Base-by-base conservation (phyloP, 257 asterid species). In the Perilla frutescens region DNA sequence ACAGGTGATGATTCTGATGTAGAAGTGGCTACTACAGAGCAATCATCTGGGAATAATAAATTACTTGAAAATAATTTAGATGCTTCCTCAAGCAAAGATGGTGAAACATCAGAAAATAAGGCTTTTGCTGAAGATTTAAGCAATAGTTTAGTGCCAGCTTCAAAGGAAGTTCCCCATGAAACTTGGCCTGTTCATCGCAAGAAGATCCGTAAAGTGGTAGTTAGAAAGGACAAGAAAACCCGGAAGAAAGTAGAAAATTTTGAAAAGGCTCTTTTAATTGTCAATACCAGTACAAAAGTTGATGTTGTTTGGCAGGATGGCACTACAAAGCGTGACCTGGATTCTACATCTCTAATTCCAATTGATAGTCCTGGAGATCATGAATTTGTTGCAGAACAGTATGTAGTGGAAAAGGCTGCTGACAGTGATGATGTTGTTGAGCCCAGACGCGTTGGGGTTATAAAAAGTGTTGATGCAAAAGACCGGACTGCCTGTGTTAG, bases 291-390 rank as follows among this genome's bases (percentile, higher is more conserved):
- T 74, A 90, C 97, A 60, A 85, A 74, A 73, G 91, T 88, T 76
- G 94, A 88, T 74, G 93, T 96, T 74, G 93, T 88, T 55, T 96
- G 99, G 99, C 99, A 96, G 76, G 91, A 96, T 82, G 98, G 99
- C 69, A 83, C 82, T n/a, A 82, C 87, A 74, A 82, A 82, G 80
- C 80, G 66, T 37, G 87, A 84, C 49, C 56, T 91, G 81, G 86
- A 80, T 63, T 89, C 98, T 3, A 85, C 92, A 72, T 83, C 90
- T 81, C 80, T 96, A 80, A 89, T 92, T 78, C 96, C 97, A 50
- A 84, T 96, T 47, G 98, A 92, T 68, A 92, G 83, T 80, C 99
- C 98, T 5, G 99, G 98, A 41, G 98, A 96, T 84, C 98, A 96
- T 76, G 99, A 96, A 80, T 96, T 96, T 79, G 96, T 96, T 71